These are phyloP conservation scores for Hyphopichia homilentoma DNA, from an alignment of 805 yeast genomes.

Conservation along the genomic window DNA sequence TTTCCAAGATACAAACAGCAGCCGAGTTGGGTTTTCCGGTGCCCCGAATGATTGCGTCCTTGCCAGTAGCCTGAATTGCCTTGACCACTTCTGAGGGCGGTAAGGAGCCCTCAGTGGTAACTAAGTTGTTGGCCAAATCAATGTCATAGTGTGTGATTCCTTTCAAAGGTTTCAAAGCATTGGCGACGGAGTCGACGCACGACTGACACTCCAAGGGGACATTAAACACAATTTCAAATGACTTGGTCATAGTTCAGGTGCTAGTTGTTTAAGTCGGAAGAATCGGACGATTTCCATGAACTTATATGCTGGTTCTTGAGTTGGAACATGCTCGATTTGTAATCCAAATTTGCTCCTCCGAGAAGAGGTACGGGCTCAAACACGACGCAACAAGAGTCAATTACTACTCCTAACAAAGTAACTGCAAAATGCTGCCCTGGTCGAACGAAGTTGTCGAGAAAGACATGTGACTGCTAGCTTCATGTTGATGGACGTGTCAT, in stretches of 20 bases:
- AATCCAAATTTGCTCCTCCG: background rate
- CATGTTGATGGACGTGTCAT: too few species aligned
- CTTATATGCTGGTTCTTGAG: too few species aligned
- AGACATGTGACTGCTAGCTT: too few species aligned
- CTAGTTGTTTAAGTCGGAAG: too few species aligned
- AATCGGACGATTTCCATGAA: too few species aligned
- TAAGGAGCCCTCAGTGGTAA: constrained; percentile 61
- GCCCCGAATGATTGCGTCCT: constrained; percentile 90
- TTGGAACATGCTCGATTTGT: background rate
- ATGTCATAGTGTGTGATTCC: constrained; percentile 53
- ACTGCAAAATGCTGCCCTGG: too few species aligned
- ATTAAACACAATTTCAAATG: constrained; percentile 69
- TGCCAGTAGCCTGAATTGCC: constrained; percentile 69
- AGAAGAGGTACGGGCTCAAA: background rate
- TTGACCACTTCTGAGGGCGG: constrained; percentile 75
- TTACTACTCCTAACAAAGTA: too few species aligned
- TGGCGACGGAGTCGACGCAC: constrained; percentile 60
- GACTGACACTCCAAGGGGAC: constrained; percentile 78
- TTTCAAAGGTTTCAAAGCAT: constrained; percentile 47
- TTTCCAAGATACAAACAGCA: constrained; percentile 86
- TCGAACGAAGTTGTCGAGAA: too few species aligned
- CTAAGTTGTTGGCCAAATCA: constrained; percentile 57
- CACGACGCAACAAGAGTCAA: too few species aligned
- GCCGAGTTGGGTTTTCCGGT: constrained; percentile 85
- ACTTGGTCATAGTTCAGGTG: constrained; percentile 45